phyloP scores from a whole-genome alignment of 169 alveolate genomes.

The Babesia bovis region DNA sequence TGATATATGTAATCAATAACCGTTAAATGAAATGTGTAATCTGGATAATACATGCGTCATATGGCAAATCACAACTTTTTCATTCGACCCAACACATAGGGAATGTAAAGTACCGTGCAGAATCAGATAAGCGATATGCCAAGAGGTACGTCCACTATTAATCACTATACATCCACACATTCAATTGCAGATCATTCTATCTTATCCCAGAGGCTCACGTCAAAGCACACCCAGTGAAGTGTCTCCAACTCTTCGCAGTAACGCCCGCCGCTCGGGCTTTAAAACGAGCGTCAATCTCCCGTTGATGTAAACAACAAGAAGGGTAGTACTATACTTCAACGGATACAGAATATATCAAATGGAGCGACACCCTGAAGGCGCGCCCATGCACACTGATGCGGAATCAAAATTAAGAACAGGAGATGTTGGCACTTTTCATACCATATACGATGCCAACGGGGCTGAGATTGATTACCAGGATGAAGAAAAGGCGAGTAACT shows the following conservation, averaged over 20 bases:
- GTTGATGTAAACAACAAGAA: not conserved
- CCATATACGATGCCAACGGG: constrained; percentile 13
- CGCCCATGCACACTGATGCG: constrained; percentile 4
- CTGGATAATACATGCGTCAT: too few relatives aligned
- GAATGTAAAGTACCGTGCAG: too few relatives aligned
- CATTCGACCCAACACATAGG: too few relatives aligned
- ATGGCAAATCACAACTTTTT: too few relatives aligned
- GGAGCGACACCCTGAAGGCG: not conserved
- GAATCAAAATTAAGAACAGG: not conserved
- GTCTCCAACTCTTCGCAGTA: not conserved
- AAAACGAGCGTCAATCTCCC: not conserved
- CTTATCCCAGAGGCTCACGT: not conserved
- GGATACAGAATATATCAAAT: not conserved
- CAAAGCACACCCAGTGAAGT: not conserved
- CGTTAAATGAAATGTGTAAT: too few relatives aligned
- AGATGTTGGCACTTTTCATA: not conserved
- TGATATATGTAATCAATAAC: too few relatives aligned
- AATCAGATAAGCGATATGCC: not conserved
- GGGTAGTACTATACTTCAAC: not conserved
- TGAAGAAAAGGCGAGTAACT: not conserved
- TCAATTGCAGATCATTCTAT: too few relatives aligned
- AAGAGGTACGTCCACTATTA: not conserved
- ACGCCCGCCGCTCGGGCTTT: not conserved
- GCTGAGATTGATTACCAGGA: not conserved
- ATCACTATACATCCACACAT: not conserved